Base-by-base conservation (phyloP, 2,329 filamentous ascomycete species). In the Cladobotryum mycophilum region DNA sequence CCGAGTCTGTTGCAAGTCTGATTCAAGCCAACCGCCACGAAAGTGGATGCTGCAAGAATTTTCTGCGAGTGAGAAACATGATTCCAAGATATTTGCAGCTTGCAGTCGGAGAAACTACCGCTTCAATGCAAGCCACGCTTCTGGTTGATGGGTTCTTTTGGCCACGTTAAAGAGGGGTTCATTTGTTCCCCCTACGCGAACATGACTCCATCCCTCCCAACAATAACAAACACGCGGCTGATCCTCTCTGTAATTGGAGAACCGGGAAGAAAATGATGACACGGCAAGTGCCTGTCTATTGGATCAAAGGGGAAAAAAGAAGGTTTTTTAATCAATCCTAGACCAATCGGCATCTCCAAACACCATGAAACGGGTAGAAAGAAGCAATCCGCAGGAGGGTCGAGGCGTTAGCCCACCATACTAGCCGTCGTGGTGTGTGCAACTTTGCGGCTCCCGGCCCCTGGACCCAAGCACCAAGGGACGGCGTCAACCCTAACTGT, bases 1-100 rank as follows among this genome's bases (percentile, higher is more conserved):
- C 62, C 56, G 56, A 61, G 63, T 62, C 50, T 70, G 73, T 76
- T 70, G 66, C 73, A 76, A 66, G 60, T 67, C 58, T 75, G 73
- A 72, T 67, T 75, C 73, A 75, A 65, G 59, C 53, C 54, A 53
- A 51, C 58, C 61, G 45, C 59, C 54, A 54, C 51, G 34, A 45
- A n/a, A n/a, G n/a, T 36, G 33, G 25, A 33, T 44, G 34, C 42
- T 17, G 20, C 22, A 40, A 20, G 13, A 37, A 34, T 25, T 30
- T 30, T 30, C 25, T 30, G 9, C 25, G 25, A 30, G 25, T 30
- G 25, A 30, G 25, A 30, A 30, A 30, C 25, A 30, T 30, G 25
- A 4, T 30, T 30, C 25, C 25, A 30, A 30, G 9, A 30, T 11
- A 30, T 30, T 5, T 30, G 25, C 25, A 30, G 6, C 6, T 30